Evolutionary conservation across 2,329 filamentous ascomycete species (phyloP), one percentile per base, ranked within the genome.

Genomic region (Alternaria sp.): DNA sequence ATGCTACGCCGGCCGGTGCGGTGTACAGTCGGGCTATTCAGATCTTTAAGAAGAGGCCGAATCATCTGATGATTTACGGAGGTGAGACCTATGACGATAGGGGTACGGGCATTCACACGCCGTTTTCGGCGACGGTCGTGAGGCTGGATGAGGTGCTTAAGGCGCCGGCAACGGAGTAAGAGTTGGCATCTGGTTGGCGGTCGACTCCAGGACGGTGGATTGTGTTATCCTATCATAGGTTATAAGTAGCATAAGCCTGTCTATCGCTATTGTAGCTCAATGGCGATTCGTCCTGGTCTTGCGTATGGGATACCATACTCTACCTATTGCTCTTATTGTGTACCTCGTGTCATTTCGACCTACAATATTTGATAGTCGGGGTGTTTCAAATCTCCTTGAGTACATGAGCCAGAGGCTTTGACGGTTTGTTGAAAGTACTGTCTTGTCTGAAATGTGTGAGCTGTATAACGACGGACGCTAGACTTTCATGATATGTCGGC

Each of bases 11-110:
- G 28, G 67, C 69, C 41, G 69, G 64, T 20, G 57, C 62, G 3
- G 66, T 62, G 34, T 71, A 71, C 38, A 64, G 59, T 25, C 41
- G 67, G 20, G 63, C 62, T 18, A 66, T 70, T 16, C 65, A 71
- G 48, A 68, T 71, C 20, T 63, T 61, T 8, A 65, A 59, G 45
- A 59, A 58, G 22, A 48, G 59, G 10, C 67, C 68, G 11, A 55
- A 67, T 54, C 60, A 60, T 27, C 10, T 70, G 25, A 52, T 62
- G 56, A 60, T 66, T 38, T 66, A 71, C 62, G 66, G 67, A 5
- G 62, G 67, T 4, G 66, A 70, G 60, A 63, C 60, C 20, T 68
- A 50, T 44, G 64, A 67, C 62, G 54, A 65, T 44, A 36, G 61
- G 38, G 50, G 54, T 12, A 38, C 41, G 18, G 57, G 55, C 11